Evolutionary conservation across 2,329 filamentous ascomycete genomes (phyloP).

Genomic region (Neurospora sp.): DNA sequence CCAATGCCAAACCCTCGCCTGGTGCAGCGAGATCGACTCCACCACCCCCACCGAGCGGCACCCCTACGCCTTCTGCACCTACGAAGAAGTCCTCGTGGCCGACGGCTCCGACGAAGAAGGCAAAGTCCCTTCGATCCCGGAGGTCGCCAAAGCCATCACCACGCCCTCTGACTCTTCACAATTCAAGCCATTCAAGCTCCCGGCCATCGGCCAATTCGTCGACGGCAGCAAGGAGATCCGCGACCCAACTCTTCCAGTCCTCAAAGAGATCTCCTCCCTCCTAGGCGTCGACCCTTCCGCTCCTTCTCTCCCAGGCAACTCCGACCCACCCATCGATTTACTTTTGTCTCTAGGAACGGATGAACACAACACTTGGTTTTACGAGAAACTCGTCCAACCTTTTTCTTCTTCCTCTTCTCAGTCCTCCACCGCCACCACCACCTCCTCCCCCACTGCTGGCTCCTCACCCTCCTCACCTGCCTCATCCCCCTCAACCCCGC

Average conservation of each 20-base stretch:
- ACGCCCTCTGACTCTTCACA: slow-evolving; percentile 11
- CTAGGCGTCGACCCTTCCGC: slow-evolving; percentile 5
- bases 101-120: not conserved
- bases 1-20: slow-evolving; percentile 18
- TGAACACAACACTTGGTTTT: slow-evolving; percentile 17
- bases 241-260: slow-evolving; percentile 15
- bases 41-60: slow-evolving; percentile 8
- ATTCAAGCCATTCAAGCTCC: slow-evolving; percentile 20
- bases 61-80: slow-evolving; percentile 18
- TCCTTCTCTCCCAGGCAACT: not conserved
- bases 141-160: slow-evolving; percentile 19
- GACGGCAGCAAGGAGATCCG: slow-evolving; percentile 19
- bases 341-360: slow-evolving; percentile 17
- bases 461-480: not conserved
- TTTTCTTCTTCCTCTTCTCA: not conserved
- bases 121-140: slow-evolving; percentile 14
- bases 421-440: not conserved
- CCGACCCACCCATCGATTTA: slow-evolving; percentile 14
- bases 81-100: slow-evolving; percentile 8
- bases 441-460: not conserved
- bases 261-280: slow-evolving; percentile 15
- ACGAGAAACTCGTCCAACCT: slow-evolving; percentile 10
- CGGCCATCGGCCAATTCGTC: slow-evolving; percentile 15
- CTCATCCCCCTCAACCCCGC: not conserved
- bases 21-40: slow-evolving; percentile 17